These are phyloP conservation scores for Trametes cingulata DNA, from an alignment of 768 basidiomycete species.

Conservation along the genomic window DNA sequence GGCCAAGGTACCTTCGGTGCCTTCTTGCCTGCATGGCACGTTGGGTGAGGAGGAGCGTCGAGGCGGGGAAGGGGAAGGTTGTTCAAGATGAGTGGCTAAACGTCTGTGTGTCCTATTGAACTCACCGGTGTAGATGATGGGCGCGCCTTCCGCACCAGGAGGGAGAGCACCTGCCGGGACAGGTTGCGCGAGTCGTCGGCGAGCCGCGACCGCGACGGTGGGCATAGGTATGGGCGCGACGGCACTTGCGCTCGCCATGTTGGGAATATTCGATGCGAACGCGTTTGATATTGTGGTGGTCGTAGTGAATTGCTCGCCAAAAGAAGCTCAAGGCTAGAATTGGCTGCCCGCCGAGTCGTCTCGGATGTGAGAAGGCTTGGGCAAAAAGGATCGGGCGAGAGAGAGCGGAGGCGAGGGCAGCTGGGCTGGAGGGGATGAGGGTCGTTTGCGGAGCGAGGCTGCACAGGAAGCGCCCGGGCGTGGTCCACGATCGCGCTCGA, in stretches of 20 bases:
- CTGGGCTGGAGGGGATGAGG: too few relatives aligned
- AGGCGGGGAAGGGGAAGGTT: background rate
- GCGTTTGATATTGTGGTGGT: background rate
- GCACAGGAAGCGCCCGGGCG: too few relatives aligned
- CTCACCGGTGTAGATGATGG: constrained; percentile 42
- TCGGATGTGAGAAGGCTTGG: too few relatives aligned
- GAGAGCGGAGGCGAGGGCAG: background rate
- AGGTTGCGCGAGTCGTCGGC: constrained; percentile 14
- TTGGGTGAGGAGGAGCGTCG: too few relatives aligned
- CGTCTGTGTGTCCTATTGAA: background rate
- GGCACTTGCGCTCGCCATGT: constrained; percentile 21
- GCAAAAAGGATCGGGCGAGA: background rate
- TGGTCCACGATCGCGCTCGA: too few relatives aligned
- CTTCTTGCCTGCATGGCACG: constrained; percentile 32
- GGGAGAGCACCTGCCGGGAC: background rate
- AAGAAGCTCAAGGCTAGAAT: too few relatives aligned
- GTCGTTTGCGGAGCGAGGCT: too few relatives aligned
- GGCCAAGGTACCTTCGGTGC: constrained; percentile 68
- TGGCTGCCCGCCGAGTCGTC: too few relatives aligned
- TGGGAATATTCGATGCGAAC: too few relatives aligned
- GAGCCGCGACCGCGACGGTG: constrained; percentile 13
- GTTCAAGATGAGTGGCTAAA: background rate
- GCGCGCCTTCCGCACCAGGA: constrained; percentile 31
- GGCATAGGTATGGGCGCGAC: constrained; percentile 6
- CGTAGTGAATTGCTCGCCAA: too few relatives aligned